Evolutionary conservation across 768 basidiomycete genomes (phyloP), one percentile per base, ranked within the genome.

Genomic region (Lactifluus echinatus): DNA sequence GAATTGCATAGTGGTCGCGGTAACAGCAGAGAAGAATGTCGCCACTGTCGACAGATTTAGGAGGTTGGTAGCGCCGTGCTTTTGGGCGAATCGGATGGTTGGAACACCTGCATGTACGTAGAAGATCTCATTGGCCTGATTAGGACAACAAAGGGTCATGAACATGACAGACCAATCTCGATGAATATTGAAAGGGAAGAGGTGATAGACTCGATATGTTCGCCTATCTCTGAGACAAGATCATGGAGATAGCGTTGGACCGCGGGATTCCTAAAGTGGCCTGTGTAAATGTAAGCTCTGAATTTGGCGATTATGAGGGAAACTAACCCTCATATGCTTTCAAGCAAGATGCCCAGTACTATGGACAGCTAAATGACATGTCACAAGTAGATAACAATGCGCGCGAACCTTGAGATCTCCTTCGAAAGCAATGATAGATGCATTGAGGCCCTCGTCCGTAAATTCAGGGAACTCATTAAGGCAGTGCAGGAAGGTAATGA

Each of bases 391-490:
- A 56, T 44, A 8, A 54, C 24, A 28, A 28, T 48, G 44, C 48
- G 61, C 26, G 26, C 73, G 46, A 61, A 83, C 85, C 73, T 79
- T 81, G 34, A 89, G 72, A 67, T 89, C 85, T 0, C 80, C 80
- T 66, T 86, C 82, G 49, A 89, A 84, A 11, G 81, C 78, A 53
- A 77, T 63, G 54, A 88, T 83, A 3, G 84, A 84, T 1, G 79
- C 73, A 65, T 87, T 87, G 40, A 80, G 80, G 5, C 79, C 81
- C 62, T 89, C 85, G 50, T 88, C 84, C 26, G 78, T 81, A 63
- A 87, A 86, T 66, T 88, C 87, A 0, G 86, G 87, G 61, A 89
- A 88, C 65, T 89, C 86, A 55, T 88, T 87, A 60, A 89, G 68
- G 62, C 83, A 83, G 46, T 82, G 75, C 56, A 86, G 68, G 64